These are phyloP conservation scores for Candida pseudofarinosa DNA, from an alignment of 805 yeast species.

Conservation along the genomic window DNA sequence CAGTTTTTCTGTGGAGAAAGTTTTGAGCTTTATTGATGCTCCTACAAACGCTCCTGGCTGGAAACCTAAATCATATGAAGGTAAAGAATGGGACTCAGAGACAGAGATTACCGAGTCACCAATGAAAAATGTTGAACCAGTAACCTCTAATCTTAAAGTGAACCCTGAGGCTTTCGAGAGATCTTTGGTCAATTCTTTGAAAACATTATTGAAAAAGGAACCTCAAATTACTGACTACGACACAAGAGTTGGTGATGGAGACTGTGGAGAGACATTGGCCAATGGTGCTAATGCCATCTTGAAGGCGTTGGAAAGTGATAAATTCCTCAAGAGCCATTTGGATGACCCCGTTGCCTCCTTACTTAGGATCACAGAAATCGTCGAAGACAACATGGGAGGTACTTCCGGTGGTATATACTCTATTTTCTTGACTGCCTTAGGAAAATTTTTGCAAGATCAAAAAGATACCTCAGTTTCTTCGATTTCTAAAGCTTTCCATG, in stretches of 20 bases:
- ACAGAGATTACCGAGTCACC: constrained; percentile 29
- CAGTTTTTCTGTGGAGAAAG: constrained; percentile 21
- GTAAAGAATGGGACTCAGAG: constrained; percentile 29
- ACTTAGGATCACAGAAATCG: constrained; percentile 72
- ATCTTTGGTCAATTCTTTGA: constrained; percentile 44
- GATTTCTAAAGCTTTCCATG: constrained; percentile 47
- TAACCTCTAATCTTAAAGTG: constrained; percentile 25
- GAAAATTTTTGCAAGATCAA: constrained; percentile 38
- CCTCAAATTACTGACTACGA: constrained; percentile 83
- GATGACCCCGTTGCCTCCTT: constrained; percentile 55
- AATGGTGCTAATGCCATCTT: constrained; percentile 75
- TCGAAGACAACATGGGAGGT: constrained; percentile 95
- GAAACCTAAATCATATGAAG: constrained; percentile 44
- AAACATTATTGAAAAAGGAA: constrained; percentile 42
- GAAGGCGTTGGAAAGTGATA: constrained; percentile 41
- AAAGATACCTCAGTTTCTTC: constrained; percentile 32
- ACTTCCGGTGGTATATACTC: constrained; percentile 94
- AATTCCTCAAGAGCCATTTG: constrained; percentile 23
- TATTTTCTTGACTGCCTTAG: constrained; percentile 75
- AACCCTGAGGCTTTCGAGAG: constrained; percentile 45
- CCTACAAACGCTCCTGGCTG: constrained; percentile 83
- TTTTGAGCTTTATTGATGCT: constrained; percentile 57
- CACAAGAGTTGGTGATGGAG: constrained; percentile 93
- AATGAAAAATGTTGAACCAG: constrained; percentile 17
- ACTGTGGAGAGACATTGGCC: constrained; percentile 88